Evolutionary conservation across 768 basidiomycete species (phyloP).

Genomic region (Chalciporus sphaerocephalus): DNA sequence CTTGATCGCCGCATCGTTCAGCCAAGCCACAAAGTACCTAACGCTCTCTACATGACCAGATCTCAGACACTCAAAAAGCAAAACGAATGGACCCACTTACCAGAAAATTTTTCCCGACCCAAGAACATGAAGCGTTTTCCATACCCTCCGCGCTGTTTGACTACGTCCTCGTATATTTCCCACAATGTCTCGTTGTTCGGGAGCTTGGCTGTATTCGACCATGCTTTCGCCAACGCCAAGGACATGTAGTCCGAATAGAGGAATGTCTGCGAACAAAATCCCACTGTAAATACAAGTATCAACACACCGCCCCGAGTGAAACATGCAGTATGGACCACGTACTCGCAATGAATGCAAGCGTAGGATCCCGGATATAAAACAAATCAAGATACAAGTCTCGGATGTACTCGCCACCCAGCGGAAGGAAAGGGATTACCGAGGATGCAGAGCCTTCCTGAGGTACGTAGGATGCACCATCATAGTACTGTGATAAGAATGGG

Average conservation of each 20-base stretch:
- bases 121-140: conserved; percentile 3
- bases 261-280: not conserved
- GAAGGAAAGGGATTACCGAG: conserved; percentile 8
- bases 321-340: not conserved
- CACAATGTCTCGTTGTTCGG: conserved; percentile 2
- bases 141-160: conserved; percentile 13
- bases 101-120: not conserved
- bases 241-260: not conserved
- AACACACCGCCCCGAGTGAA: not conserved
- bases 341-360: conserved; percentile 11
- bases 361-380: conserved; percentile 13
- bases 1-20: conserved; percentile 9
- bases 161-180: not conserved
- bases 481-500: conserved; percentile 17
- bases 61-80: not conserved
- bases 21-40: conserved; percentile 4
- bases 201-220: conserved; percentile 12
- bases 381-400: conserved; percentile 15
- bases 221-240: conserved; percentile 14
- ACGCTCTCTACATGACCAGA: not conserved
- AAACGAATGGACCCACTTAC: not conserved
- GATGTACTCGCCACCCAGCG: conserved; percentile 6
- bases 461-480: conserved; percentile 4
- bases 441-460: not conserved
- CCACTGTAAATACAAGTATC: not conserved